Evolutionary conservation across 1,139 yeast species (phyloP).

Genomic region (Petasospora fabianii): DNA sequence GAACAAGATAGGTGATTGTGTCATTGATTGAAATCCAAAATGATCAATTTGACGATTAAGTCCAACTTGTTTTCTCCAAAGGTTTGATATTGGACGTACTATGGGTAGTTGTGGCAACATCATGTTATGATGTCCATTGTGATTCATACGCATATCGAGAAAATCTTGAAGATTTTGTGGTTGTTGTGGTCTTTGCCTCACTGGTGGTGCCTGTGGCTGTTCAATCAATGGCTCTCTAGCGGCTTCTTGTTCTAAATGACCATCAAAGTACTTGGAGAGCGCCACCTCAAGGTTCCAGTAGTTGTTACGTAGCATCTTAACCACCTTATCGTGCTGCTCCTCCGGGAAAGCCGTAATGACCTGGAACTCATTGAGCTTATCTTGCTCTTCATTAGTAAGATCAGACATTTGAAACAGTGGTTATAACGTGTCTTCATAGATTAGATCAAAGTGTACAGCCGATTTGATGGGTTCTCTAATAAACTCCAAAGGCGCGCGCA

Average conservation of each 20-base stretch:
- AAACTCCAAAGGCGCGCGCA: too few relatives aligned
- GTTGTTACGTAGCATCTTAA: slow-evolving; percentile 32
- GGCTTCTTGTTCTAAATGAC: slow-evolving; percentile 28
- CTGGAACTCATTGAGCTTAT: slow-evolving; percentile 36
- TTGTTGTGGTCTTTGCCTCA: slow-evolving; percentile 1
- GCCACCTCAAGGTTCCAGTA: slow-evolving; percentile 38
- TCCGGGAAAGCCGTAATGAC: slow-evolving; percentile 34
- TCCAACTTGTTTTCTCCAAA: slow-evolving; percentile 18
- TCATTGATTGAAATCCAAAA: slow-evolving; percentile 12
- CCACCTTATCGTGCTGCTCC: slow-evolving; percentile 32
- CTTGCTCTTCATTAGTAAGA: slow-evolving; percentile 35
- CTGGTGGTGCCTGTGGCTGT: neutral
- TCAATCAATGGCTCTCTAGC: slow-evolving; percentile 15
- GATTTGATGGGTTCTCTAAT: neutral
- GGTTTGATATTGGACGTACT: slow-evolving; percentile 30
- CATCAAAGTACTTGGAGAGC: slow-evolving; percentile 37
- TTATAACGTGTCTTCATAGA: neutral
- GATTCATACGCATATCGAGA: neutral
- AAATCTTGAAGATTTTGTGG: slow-evolving; percentile 5
- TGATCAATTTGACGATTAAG: slow-evolving; percentile 4
- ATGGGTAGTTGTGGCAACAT: slow-evolving; percentile 27
- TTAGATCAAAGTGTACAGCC: neutral
- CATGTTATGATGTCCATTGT: neutral
- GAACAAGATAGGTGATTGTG: slow-evolving; percentile 22
- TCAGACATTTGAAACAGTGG: slow-evolving; percentile 1